Base-by-base conservation (phyloP, 495 filamentous ascomycete species). In the Aspergillus coremiiformis region DNA sequence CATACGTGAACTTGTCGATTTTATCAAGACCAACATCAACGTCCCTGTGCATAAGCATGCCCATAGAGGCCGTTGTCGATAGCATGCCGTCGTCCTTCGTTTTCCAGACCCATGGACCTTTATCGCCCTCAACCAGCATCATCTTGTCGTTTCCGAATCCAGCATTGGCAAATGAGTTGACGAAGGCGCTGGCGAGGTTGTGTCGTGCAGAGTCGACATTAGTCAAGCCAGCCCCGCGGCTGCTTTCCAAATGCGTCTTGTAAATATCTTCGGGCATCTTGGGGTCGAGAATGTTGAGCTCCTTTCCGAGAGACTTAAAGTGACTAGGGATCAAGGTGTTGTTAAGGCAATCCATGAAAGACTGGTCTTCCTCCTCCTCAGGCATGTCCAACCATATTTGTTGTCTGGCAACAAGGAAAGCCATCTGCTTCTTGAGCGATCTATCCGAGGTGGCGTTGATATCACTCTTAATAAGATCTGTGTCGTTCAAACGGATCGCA, bases 251-350 rank as follows among this genome's bases (percentile, higher is more conserved):
- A 67, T 99, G 94, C 52, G 89, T 95, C 77, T 99, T 99, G 78
- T 99, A 99, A 59, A 99, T 99, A 63, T 99, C 93, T 70, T 99
- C 93, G 4, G 92, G 90, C 52, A 89, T 91, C 70, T 95, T 95
- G 15, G 93, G 93, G 42, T 97, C 93, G 30, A 99, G 76, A 39
- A 97, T 93, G 63, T 97, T 97, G 47, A 99, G 79, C 61, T 97
- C 93, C 69, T 96, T 96, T 35, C 82, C 93, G 19, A 99, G 75
- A 7, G 84, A 80, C 69, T 95, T 94, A 78, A 95, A 99, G 69
- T 97, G 84, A 49, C 93, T 88, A 0, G 90, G 83, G 39, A 97
- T 77, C 58, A 83, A 87, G 19, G 85, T 82, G 69, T 96, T 99
- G 67, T 85, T 87, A 24, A 97, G 72, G 55, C 86, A 90, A 41